These are phyloP conservation scores for Magnusiomyces tetraspermus DNA, from an alignment of 1,139 yeast genomes.

Conservation along the genomic window DNA sequence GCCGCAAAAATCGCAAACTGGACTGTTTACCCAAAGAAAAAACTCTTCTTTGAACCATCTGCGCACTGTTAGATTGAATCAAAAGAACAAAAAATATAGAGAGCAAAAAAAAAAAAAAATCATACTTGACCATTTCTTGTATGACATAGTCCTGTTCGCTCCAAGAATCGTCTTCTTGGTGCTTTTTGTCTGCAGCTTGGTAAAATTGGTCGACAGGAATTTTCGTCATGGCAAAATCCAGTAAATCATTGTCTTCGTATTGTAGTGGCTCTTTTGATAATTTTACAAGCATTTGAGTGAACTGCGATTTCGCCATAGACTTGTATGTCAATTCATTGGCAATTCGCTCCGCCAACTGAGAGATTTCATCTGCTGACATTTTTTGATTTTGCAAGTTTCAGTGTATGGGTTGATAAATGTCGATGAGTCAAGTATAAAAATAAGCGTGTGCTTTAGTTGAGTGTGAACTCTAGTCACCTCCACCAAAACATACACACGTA, in stretches of 20 bases:
- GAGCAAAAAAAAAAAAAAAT: neutral
- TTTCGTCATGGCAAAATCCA: constrained; percentile 34
- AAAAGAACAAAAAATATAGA: constrained; percentile 14
- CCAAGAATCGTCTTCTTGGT: constrained; percentile 28
- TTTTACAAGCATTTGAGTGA: constrained; percentile 2
- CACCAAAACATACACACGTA: neutral
- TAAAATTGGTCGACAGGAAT: constrained; percentile 34
- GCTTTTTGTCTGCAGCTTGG: constrained; percentile 34
- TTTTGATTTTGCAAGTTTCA: too few relatives aligned
- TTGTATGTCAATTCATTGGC: neutral
- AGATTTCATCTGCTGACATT: neutral
- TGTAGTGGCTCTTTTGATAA: constrained; percentile 25
- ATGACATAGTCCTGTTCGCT: constrained; percentile 66
- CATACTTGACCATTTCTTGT: constrained; percentile 43
- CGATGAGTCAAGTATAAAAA: too few relatives aligned
- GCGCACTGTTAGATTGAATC: neutral
- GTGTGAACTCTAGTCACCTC: neutral
- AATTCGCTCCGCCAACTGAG: constrained; percentile 1
- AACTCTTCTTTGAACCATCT: constrained; percentile 71
- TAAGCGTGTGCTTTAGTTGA: neutral
- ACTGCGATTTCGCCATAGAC: constrained; percentile 3
- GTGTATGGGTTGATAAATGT: too few relatives aligned
- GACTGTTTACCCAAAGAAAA: constrained; percentile 75
- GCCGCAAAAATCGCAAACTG: constrained; percentile 52
- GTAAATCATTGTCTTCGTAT: constrained; percentile 31